Evolutionary conservation across 1,139 yeast species (phyloP).

Genomic region (Magnusiomyces fungicola): DNA sequence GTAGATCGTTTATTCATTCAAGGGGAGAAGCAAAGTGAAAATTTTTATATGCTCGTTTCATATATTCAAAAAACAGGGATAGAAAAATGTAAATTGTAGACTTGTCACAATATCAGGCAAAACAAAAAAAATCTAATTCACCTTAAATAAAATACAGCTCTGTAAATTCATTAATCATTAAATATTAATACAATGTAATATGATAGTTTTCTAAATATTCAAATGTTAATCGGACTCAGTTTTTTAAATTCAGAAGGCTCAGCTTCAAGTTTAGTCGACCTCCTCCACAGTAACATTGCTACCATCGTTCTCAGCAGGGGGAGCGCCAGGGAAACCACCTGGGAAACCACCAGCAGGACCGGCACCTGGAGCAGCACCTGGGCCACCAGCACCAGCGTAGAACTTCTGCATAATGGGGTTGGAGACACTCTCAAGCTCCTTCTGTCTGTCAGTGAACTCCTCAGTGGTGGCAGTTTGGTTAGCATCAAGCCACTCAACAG

Average conservation of each 20-base stretch:
- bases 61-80: no score
- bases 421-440: constrained; percentile 88
- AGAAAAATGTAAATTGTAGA: no score
- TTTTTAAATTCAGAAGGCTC: background rate
- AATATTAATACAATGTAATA: no score
- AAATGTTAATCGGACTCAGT: background rate
- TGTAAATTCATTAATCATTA: no score
- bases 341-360: constrained; percentile 64
- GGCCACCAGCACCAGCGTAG: constrained; percentile 51
- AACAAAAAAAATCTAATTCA: no score
- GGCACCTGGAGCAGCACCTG: constrained; percentile 47
- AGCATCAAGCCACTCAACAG: constrained; percentile 84
- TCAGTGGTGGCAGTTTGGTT: constrained; percentile 83
- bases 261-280: constrained; percentile 53
- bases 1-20: no score
- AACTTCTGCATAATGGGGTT: constrained; percentile 93
- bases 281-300: constrained; percentile 88
- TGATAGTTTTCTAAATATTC: background rate
- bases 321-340: constrained; percentile 32
- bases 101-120: background rate
- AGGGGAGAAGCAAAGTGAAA: no score
- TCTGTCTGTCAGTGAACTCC: constrained; percentile 82
- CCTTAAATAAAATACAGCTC: no score
- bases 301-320: constrained; percentile 36
- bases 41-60: no score